Evolutionary conservation across 495 filamentous ascomycete genomes (phyloP).

Genomic region (Xylaria flabelliformis): DNA sequence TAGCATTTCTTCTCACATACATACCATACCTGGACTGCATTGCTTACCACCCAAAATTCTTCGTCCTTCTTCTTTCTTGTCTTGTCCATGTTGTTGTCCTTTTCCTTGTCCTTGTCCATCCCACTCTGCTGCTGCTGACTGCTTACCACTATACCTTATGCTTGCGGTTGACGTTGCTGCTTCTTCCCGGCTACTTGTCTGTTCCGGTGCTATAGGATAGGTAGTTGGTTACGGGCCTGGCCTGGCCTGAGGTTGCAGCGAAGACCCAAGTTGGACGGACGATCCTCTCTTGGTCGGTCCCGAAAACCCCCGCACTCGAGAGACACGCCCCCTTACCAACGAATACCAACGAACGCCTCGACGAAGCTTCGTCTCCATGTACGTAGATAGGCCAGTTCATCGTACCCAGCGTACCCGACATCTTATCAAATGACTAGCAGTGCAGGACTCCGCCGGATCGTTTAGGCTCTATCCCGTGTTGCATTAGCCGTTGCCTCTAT

Average conservation of each 20-base stretch:
- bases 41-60: background rate
- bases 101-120: conserved; percentile 4
- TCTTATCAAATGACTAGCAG: conserved; percentile 14
- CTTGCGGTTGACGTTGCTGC: background rate
- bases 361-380: conserved; percentile 16
- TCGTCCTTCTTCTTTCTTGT: background rate
- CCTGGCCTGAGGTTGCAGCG: conserved; percentile 14
- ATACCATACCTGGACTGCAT: background rate
- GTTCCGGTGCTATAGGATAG: background rate
- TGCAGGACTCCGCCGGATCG: conserved; percentile 24
- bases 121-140: conserved; percentile 4
- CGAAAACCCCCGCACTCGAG: conserved; percentile 22
- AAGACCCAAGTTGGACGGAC: background rate
- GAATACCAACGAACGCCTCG: conserved; percentile 16
- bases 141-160: background rate
- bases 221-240: too few species aligned
- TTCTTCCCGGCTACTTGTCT: background rate
- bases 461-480: conserved; percentile 19
- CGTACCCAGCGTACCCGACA: background rate
- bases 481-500: conserved; percentile 17
- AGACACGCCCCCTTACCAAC: conserved; percentile 10
- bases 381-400: conserved; percentile 5
- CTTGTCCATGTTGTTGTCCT: background rate
- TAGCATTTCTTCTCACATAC: conserved; percentile 3
- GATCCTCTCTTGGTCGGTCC: conserved; percentile 12